phyloP scores from a whole-genome alignment of 192 early-diverging fungal genomes.

The Coemansia furcata region DNA sequence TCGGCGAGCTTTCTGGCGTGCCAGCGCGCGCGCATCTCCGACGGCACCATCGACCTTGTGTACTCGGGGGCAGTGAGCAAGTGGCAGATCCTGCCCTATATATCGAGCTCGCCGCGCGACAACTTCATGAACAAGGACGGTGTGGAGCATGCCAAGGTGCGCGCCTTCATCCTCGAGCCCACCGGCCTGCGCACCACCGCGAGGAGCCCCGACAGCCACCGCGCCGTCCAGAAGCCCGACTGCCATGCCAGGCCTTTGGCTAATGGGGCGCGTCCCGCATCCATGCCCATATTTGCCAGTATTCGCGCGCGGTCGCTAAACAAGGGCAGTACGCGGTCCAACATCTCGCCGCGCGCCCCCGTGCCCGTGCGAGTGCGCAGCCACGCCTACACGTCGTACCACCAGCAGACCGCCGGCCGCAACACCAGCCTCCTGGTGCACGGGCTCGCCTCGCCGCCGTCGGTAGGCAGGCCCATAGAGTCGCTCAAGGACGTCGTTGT shows the following conservation, averaged over 20 bases:
- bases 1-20: conserved; percentile 54
- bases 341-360: conserved; percentile 19
- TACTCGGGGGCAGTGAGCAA: conserved; percentile 49
- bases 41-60: conserved; percentile 56
- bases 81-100: conserved; percentile 41
- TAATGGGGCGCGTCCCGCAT: conserved; percentile 8
- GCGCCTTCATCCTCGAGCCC: conserved; percentile 63
- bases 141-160: conserved; percentile 46
- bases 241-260: not conserved
- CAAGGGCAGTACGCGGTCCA: not conserved
- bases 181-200: conserved; percentile 47
- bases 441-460: conserved; percentile 8
- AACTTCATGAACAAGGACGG: conserved; percentile 51
- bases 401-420: conserved; percentile 29
- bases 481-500: not conserved
- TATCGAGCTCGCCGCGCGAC: conserved; percentile 46
- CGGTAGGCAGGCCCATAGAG: not conserved
- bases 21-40: conserved; percentile 49
- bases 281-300: conserved; percentile 20
- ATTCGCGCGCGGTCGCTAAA: conserved; percentile 13
- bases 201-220: conserved; percentile 17
- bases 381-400: conserved; percentile 43
- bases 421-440: conserved; percentile 24
- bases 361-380: conserved; percentile 50
- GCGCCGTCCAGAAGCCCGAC: conserved; percentile 16